Conservation (phyloP, 2,329 filamentous ascomycete species). For the Aureobasidium musti region DNA sequence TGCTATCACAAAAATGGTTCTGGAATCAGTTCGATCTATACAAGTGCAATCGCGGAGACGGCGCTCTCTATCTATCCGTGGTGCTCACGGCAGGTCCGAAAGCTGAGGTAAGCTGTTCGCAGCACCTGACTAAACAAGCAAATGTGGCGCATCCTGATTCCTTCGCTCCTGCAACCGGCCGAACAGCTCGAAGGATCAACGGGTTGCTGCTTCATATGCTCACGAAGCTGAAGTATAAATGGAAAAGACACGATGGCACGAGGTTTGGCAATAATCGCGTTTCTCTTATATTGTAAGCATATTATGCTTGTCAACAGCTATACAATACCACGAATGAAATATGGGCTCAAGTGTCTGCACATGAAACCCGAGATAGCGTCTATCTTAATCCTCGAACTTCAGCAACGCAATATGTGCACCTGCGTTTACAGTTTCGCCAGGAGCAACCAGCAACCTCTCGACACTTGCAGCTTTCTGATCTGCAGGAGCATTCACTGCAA, state of each 20-base stretch:
- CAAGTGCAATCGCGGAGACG: background rate
- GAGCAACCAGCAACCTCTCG: slow-evolving; percentile 48
- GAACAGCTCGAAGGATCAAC: no score
- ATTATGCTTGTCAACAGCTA: background rate
- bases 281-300: background rate
- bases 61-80: background rate
- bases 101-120: background rate
- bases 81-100: slow-evolving; percentile 3
- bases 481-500: slow-evolving; percentile 47
- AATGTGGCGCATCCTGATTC: background rate
- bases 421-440: slow-evolving; percentile 46
- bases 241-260: no score
- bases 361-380: background rate
- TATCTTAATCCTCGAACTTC: slow-evolving; percentile 18
- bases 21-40: background rate
- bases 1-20: background rate
- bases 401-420: slow-evolving; percentile 42
- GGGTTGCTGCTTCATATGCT: no score
- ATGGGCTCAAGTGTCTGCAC: background rate
- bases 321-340: background rate
- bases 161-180: background rate
- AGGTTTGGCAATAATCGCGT: no score
- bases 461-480: slow-evolving; percentile 39
- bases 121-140: background rate
- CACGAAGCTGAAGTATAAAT: background rate